Percentiles rank a stretch among this genome's conserved stretches.
Conservation (phyloP, 306 rosid species). For the Prunus campanulata region DNA sequence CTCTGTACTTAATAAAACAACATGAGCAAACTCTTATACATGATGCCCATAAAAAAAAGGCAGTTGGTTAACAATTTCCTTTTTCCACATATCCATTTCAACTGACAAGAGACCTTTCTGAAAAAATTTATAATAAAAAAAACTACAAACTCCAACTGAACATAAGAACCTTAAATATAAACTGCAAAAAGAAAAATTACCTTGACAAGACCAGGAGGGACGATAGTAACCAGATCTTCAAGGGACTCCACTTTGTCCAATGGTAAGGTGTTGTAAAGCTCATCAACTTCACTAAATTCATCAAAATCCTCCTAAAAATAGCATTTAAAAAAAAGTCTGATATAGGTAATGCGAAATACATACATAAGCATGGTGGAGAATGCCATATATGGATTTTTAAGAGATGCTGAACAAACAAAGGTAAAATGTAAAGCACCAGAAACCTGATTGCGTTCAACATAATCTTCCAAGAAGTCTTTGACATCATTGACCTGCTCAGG, state of each 20-base stretch:
- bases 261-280: conserved; percentile 76
- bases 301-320: conserved; percentile 78
- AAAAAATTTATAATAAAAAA: neutral
- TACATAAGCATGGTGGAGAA: neutral
- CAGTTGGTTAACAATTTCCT: neutral
- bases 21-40: neutral
- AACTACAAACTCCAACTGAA: neutral
- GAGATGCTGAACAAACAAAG: neutral
- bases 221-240: conserved; percentile 79
- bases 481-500: conserved; percentile 97
- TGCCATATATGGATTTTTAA: neutral
- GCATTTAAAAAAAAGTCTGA: conserved; percentile 5
- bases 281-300: conserved; percentile 86
- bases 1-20: neutral
- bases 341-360: neutral
- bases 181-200: conserved; percentile 28
- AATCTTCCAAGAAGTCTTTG: conserved; percentile 90
- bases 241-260: conserved; percentile 90
- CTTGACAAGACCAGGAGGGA: conserved; percentile 83
- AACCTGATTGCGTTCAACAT: conserved; percentile 97
- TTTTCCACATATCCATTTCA: neutral
- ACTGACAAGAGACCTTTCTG: neutral
- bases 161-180: neutral
- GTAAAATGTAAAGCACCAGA: conserved; percentile 20
- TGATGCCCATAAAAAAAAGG: neutral